A percentile compares a stretch with the other conserved stretches of the same genome.
phyloP scores from a whole-genome alignment of 2,329 filamentous ascomycete genomes.

The Sporothrix luriei region DNA sequence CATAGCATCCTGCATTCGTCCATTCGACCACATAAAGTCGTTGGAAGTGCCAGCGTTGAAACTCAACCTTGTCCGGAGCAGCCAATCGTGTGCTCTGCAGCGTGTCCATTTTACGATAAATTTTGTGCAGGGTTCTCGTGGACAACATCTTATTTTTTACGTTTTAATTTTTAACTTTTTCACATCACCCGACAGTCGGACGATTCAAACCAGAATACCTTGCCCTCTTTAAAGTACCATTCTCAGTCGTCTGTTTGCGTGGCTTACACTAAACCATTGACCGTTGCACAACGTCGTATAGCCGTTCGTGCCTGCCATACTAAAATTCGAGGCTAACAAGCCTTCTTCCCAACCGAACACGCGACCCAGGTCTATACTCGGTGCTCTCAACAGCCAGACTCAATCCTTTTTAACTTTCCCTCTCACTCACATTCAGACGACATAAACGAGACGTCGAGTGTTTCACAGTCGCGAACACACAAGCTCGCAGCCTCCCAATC shows the following conservation, averaged over 20 bases:
- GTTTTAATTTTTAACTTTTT: not conserved
- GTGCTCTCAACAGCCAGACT: not conserved
- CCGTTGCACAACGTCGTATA: not conserved
- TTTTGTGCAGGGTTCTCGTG: not conserved
- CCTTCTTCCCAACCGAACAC: conserved; percentile 7
- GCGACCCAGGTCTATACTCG: not conserved
- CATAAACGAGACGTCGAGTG: not conserved
- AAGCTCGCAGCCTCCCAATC: not conserved
- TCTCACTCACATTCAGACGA: not conserved
- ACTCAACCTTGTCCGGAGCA: not conserved
- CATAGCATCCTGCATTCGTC: not conserved
- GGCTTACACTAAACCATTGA: not conserved
- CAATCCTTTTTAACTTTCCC: not conserved
- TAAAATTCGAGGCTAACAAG: conserved; percentile 21
- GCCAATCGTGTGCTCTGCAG: conserved; percentile 20
- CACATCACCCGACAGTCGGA: not conserved
- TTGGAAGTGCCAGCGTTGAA: not conserved
- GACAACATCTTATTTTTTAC: no score
- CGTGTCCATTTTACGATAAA: conserved; percentile 9
- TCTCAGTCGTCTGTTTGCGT: not conserved
- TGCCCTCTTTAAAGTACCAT: not conserved
- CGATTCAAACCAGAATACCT: not conserved
- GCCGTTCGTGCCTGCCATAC: not conserved
- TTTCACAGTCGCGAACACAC: not conserved
- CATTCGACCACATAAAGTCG: not conserved